Conservation (phyloP, 2,329 filamentous ascomycete genomes). For the Claviceps maximensis region DNA sequence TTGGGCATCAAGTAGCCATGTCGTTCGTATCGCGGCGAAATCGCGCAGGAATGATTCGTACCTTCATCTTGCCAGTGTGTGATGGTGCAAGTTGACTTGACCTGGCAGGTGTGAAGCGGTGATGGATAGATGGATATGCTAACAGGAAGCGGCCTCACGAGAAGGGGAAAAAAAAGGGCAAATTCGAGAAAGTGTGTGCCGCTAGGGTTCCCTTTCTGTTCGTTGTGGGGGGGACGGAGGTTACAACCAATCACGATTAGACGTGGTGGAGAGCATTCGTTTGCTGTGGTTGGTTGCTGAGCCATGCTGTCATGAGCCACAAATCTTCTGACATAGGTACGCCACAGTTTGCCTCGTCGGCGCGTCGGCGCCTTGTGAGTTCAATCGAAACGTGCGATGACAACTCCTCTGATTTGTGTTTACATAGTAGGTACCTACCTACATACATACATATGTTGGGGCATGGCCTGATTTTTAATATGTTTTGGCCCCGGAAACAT, state of each 20-base stretch:
- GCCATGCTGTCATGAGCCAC: slow-evolving; percentile 4
- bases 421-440: too few species aligned
- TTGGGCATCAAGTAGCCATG: background rate
- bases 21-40: background rate
- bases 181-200: slow-evolving; percentile 29
- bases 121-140: slow-evolving; percentile 12
- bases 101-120: slow-evolving; percentile 25
- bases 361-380: too few species aligned
- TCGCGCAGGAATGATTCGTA: slow-evolving; percentile 14
- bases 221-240: background rate
- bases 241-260: slow-evolving; percentile 20
- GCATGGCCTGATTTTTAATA: too few species aligned
- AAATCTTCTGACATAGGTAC: background rate
- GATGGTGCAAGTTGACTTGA: slow-evolving; percentile 32
- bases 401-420: too few species aligned
- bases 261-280: background rate
- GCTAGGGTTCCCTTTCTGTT: slow-evolving; percentile 25
- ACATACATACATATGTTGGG: too few species aligned
- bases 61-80: slow-evolving; percentile 36
- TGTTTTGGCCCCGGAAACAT: background rate
- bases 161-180: slow-evolving; percentile 26
- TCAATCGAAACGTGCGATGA: too few species aligned
- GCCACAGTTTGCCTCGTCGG: slow-evolving; percentile 1
- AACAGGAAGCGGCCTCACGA: slow-evolving; percentile 7
- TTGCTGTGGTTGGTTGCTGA: background rate